Evolutionary conservation across 129 eudicot species (phyloP), one percentile per base, ranked within the genome.

Genomic region (Pseudognaphalium luteoalbum): DNA sequence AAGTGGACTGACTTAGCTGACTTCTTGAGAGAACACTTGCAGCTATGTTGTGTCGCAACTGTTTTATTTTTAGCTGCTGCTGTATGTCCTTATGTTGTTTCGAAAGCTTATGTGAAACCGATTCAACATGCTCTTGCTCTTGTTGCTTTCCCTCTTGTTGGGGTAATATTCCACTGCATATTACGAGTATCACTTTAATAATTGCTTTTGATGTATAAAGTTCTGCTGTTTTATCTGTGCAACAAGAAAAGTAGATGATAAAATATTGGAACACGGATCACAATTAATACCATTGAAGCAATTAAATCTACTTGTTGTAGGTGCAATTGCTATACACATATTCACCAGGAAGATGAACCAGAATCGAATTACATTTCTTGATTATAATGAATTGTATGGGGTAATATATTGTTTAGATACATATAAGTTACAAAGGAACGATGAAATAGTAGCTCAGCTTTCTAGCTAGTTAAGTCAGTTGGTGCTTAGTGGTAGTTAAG

Each of bases 71-170:
- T 87, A 1, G 89, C 89, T 57, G 96, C 97, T 22, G 93, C 86
- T 7, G 89, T 72, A 35, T 91, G 87, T 70, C 99, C 99, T 62
- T 87, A 84, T 77, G 44, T 89, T 75, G 78, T 91, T 22, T 89
- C 96, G 0, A 83, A 81, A 72, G 82, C 91, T 16, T 72, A 76
- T 14, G 91, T 50, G 9, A 86, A 79, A 86, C 82, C 90, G 33
- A 68, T 89, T 37, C 99, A 91, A 78, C 89, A 86, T 7, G 70
- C 79, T 63, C 52, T 87, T 25, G 88, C 85, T 72, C 75, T 85
- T 66, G 67, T 89, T 17, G 99, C 92, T 16, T 94, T 94, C 62
- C 99, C 99, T 73, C 93, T 94, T 20, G 97, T 94, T 54, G 99
- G 92, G 96, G 99, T 93, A 44, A 44, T 12, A 44, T 44, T 11